Evolutionary conservation across 2,329 filamentous ascomycete genomes (phyloP), one percentile per base, ranked within the genome.

Genomic region (Pseudocercospora pini-densiflorae): DNA sequence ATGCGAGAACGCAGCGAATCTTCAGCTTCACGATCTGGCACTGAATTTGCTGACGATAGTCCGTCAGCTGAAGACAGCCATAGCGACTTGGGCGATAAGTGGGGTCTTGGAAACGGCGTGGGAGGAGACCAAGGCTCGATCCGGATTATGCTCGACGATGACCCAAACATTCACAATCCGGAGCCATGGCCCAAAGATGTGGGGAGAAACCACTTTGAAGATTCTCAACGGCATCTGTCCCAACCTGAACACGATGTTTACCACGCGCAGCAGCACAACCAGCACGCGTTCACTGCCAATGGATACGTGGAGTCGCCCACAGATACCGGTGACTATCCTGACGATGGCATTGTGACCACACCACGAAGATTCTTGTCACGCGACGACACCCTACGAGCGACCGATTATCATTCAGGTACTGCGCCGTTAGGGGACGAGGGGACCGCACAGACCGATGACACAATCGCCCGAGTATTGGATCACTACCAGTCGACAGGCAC

Each of bases 101-200:
- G 75, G 75, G 69, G 66, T 12, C 70, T 73, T 53, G 68, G 64
- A 10, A 68, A 66, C 64, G 63, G 67, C 59, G 36, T 66, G 31
- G 65, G 47, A 24, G 65, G 63, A 29, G 73, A 76, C 67, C 70
- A 76, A 67, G 76, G 75, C 51, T 77, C 77, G 7, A 76, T 78
- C 43, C 71, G 68, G 49, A 78, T 78, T 61, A 77, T 77, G 76
- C 70, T 78, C 29, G 76, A 77, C 36, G 70, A 75, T 51, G 75
- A 74, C 23, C 68, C 70, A 63, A 64, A 67, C 31, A 62, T 64
- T 24, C 62, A 68, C 45, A 64, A 64, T 43, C n/a, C 66, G 43
- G 68, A 71, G 55, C 67, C 68, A 16, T 74, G 71, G 73, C 54
- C 63, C 29, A 62, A 70, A 51, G 61, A 70, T 43, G 62, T 66